These are phyloP conservation scores for Fusarium continuum DNA, from an alignment of 2,329 filamentous ascomycete species.

Conservation along the genomic window DNA sequence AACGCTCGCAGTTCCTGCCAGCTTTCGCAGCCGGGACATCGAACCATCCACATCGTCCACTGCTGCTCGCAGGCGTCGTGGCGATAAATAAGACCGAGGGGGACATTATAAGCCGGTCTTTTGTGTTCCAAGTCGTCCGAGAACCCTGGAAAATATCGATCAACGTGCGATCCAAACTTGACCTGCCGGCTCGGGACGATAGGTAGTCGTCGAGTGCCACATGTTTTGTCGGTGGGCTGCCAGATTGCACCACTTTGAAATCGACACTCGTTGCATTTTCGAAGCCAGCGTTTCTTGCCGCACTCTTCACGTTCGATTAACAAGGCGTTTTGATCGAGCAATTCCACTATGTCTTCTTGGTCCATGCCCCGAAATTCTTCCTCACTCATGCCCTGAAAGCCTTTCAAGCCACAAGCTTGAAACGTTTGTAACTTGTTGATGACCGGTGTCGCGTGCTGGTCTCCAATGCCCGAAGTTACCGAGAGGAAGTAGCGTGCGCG, in stretches of 20 bases:
- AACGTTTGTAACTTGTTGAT: not conserved
- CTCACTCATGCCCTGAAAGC: not conserved
- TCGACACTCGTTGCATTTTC: constrained; percentile 25
- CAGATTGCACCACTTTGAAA: not conserved
- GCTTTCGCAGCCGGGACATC: constrained; percentile 16
- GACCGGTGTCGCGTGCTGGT: too few relatives aligned
- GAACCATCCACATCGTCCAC: constrained; percentile 23
- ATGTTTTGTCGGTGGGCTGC: not conserved
- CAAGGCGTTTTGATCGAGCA: not conserved
- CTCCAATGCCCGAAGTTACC: not conserved
- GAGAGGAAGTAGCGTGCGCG: constrained; percentile 1
- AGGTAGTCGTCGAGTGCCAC: not conserved
- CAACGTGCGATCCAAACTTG: not conserved
- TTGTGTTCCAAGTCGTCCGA: not conserved
- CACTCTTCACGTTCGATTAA: not conserved
- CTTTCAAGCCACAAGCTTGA: not conserved
- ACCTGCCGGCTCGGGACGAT: not conserved
- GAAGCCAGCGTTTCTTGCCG: constrained; percentile 6
- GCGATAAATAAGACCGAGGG: not conserved
- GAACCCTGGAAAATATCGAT: constrained; percentile 27
- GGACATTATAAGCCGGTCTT: not conserved
- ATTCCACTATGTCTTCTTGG: accelerated
- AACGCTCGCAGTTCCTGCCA: constrained; percentile 32
- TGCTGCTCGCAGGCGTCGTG: not conserved
- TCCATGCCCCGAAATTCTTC: not conserved